Conservation (phyloP, 177 flowering plant genomes). For the Vitis hybrid region DNA sequence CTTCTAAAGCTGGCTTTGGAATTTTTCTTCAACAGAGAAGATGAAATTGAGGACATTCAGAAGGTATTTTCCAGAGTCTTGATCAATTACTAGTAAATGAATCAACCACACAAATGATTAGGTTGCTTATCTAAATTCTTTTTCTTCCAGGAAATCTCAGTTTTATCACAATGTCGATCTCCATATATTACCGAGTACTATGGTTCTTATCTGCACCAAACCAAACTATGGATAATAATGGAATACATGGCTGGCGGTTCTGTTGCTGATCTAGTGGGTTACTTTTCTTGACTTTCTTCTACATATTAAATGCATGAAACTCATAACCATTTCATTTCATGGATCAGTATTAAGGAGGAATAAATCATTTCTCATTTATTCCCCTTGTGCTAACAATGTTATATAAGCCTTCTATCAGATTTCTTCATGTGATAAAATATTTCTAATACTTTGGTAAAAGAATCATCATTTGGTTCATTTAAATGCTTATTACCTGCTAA, state of each 20-base stretch:
- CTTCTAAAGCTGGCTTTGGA: slow-evolving; percentile 9
- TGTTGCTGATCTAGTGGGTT: slow-evolving; percentile 94
- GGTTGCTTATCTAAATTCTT: slow-evolving; percentile 18
- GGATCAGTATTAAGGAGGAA: background rate
- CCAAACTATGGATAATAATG: slow-evolving; percentile 97
- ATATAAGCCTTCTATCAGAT: background rate
- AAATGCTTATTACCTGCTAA: background rate
- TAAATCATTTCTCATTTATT: background rate
- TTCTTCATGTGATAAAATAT: background rate
- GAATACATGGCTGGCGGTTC: slow-evolving; percentile 99
- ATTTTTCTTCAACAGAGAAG: slow-evolving; percentile 65
- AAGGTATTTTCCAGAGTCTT: slow-evolving; percentile 53
- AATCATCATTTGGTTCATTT: background rate
- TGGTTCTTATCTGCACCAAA: slow-evolving; percentile 90
- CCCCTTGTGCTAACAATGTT: background rate
- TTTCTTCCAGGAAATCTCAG: slow-evolving; percentile 87
- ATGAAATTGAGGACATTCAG: slow-evolving; percentile 98
- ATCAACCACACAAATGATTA: background rate
- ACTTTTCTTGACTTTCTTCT: slow-evolving; percentile 21
- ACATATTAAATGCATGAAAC: slow-evolving; percentile 3
- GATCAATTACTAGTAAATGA: slow-evolving; percentile 2
- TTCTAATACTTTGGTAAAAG: background rate
- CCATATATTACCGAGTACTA: slow-evolving; percentile 93
- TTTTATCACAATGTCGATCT: slow-evolving; percentile 87
- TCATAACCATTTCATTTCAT: background rate